A percentile compares a stretch with the other conserved stretches of the same genome.
Conservation (phyloP, 225 moss, liverwort and hornwort species). For the Takakia lepidozioides region DNA sequence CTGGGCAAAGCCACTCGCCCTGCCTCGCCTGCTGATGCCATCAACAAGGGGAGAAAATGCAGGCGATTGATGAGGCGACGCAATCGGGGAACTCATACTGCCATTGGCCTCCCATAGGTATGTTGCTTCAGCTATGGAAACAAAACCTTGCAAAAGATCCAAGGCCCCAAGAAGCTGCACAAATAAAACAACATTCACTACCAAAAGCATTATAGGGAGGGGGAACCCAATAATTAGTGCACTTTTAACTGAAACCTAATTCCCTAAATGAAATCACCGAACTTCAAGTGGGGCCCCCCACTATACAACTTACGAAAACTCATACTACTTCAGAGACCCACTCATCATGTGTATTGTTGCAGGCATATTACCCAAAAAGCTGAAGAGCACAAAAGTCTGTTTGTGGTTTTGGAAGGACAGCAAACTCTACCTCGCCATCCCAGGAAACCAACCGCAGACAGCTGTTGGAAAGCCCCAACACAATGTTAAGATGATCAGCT, state of each 20-base stretch:
- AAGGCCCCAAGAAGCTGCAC: constrained; percentile 74
- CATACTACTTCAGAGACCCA: no score
- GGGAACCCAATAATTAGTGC: no score
- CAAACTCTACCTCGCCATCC: constrained; percentile 67
- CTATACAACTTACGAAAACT: no score
- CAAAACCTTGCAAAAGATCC: constrained; percentile 65
- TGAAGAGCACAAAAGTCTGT: constrained; percentile 13
- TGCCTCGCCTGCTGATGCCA: constrained; percentile 40
- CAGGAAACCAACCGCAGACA: constrained; percentile 80
- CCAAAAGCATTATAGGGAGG: no score
- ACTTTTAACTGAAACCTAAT: no score
- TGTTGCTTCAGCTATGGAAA: constrained; percentile 53
- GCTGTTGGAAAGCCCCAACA: constrained; percentile 76
- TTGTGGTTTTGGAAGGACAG: background rate
- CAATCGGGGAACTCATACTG: constrained; percentile 25
- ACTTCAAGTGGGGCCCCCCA: no score
- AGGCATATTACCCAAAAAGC: constrained; percentile 84
- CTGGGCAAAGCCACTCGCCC: constrained; percentile 63
- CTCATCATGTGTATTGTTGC: no score
- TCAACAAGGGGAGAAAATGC: constrained; percentile 41
- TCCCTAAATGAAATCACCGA: no score
- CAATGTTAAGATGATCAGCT: constrained; percentile 59
- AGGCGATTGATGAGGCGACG: constrained; percentile 25
- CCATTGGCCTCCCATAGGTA: constrained; percentile 45
- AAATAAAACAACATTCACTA: background rate